A percentile compares a stretch with the other conserved stretches of the same genome.
Conservation (phyloP, 345 rosid genomes). For the Populus pruinosa region DNA sequence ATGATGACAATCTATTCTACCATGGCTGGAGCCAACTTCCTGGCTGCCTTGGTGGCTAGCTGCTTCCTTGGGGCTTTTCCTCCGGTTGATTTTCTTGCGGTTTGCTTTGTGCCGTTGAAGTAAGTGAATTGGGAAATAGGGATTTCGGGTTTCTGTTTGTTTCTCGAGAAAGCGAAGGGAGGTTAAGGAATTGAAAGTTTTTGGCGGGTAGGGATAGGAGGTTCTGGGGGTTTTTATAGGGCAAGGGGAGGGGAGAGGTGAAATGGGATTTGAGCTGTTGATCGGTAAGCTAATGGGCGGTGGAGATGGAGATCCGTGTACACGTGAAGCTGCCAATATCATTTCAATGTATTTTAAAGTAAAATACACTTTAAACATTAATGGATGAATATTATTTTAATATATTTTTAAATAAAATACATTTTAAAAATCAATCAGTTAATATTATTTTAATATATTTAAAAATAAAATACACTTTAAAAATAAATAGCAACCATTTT, state of each 20-base stretch:
- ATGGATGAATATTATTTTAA: too few species aligned
- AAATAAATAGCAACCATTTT: too few species aligned
- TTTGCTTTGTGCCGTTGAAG: slow-evolving; percentile 24
- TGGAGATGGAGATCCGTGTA: slow-evolving; percentile 25
- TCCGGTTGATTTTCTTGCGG: slow-evolving; percentile 23
- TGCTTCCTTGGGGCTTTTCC: slow-evolving; percentile 26
- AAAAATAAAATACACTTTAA: too few species aligned
- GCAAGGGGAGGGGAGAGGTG: background rate
- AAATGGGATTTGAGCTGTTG: background rate
- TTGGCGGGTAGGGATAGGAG: background rate
- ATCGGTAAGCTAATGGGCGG: slow-evolving; percentile 9
- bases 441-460: too few species aligned
- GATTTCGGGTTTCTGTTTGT: background rate
- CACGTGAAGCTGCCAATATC: background rate
- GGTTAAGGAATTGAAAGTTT: too few species aligned
- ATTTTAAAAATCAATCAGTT: too few species aligned
- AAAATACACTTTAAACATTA: too few species aligned
- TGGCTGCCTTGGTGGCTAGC: slow-evolving; percentile 22
- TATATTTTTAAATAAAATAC: too few species aligned
- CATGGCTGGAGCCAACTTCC: slow-evolving; percentile 23
- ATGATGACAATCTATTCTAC: background rate
- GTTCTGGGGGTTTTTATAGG: slow-evolving; percentile 5
- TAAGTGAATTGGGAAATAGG: background rate
- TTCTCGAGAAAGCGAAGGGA: background rate
- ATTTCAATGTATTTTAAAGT: too few species aligned